phyloP scores from a whole-genome alignment of 495 filamentous ascomycete genomes.

The Halenospora varia region DNA sequence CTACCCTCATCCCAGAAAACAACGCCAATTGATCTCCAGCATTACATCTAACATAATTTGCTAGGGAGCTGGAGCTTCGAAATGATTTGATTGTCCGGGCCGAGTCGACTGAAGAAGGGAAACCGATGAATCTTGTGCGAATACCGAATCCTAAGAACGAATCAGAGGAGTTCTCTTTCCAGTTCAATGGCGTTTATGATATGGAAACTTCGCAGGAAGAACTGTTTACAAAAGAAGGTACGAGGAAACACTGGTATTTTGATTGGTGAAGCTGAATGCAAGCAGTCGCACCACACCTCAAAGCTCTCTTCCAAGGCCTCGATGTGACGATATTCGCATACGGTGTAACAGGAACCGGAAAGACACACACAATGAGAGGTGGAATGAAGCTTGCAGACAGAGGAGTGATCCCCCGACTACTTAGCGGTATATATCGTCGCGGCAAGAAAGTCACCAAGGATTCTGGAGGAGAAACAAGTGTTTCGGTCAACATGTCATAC shows the following conservation, averaged over 20 bases:
- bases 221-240: conserved; percentile 85
- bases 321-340: conserved; percentile 96
- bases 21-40: no score
- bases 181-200: conserved; percentile 93
- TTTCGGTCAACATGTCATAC: conserved; percentile 81
- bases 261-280: conserved; percentile 7
- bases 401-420: conserved; percentile 84
- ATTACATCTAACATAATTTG: no score
- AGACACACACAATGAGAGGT: conserved; percentile 98
- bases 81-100: no score
- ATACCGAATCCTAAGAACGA: conserved; percentile 96
- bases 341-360: conserved; percentile 91
- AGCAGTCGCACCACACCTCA: conserved; percentile 59
- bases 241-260: conserved; percentile 19
- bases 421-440: conserved; percentile 81
- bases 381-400: conserved; percentile 84
- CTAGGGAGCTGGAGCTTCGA: no score
- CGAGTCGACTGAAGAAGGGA: conserved; percentile 51
- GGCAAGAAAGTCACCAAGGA: conserved; percentile 88
- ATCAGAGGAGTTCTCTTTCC: conserved; percentile 84
- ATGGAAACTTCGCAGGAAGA: conserved; percentile 73
- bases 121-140: conserved; percentile 61
- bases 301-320: conserved; percentile 88
- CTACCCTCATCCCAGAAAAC: no score
- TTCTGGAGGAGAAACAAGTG: conserved; percentile 64